These are phyloP conservation scores for Moringa oleifera DNA, from an alignment of 345 rosid genomes.

Conservation along the genomic window DNA sequence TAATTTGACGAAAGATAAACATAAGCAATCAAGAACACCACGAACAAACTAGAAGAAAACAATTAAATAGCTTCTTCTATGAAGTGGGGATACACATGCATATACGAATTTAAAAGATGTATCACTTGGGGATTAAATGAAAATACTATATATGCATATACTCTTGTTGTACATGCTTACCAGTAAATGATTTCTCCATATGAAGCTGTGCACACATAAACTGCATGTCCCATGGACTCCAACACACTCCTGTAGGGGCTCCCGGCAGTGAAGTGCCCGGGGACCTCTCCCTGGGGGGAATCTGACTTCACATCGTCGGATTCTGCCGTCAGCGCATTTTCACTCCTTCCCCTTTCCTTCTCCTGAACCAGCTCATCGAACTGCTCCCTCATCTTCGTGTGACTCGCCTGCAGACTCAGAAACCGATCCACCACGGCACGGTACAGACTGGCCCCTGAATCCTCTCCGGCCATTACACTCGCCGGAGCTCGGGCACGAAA, in stretches of 20 bases:
- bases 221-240: slow-evolving; percentile 77
- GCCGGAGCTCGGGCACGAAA: slow-evolving; percentile 25
- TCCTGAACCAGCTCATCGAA: slow-evolving; percentile 33
- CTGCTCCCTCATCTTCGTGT: slow-evolving; percentile 46
- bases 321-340: slow-evolving; percentile 14
- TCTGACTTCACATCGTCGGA: slow-evolving; percentile 26
- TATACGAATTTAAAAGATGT: too few species aligned
- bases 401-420: slow-evolving; percentile 52
- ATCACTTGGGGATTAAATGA: too few species aligned
- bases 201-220: slow-evolving; percentile 49
- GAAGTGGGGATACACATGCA: slow-evolving; percentile 1
- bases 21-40: not conserved
- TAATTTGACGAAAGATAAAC: not conserved
- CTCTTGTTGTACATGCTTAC: too few species aligned
- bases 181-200: slow-evolving; percentile 62
- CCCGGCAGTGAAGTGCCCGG: slow-evolving; percentile 41
- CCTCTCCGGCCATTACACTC: slow-evolving; percentile 37
- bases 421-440: slow-evolving; percentile 59
- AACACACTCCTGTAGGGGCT: slow-evolving; percentile 56
- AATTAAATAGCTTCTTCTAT: not conserved
- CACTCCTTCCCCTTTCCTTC: slow-evolving; percentile 17
- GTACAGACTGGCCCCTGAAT: slow-evolving; percentile 27
- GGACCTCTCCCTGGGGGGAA: slow-evolving; percentile 23
- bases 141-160: too few species aligned
- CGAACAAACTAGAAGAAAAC: too few species aligned